A percentile compares a stretch with the other conserved stretches of the same genome.
These are phyloP conservation scores for Kernera saxatilis DNA, from an alignment of 345 rosid genomes.

Conservation along the genomic window DNA sequence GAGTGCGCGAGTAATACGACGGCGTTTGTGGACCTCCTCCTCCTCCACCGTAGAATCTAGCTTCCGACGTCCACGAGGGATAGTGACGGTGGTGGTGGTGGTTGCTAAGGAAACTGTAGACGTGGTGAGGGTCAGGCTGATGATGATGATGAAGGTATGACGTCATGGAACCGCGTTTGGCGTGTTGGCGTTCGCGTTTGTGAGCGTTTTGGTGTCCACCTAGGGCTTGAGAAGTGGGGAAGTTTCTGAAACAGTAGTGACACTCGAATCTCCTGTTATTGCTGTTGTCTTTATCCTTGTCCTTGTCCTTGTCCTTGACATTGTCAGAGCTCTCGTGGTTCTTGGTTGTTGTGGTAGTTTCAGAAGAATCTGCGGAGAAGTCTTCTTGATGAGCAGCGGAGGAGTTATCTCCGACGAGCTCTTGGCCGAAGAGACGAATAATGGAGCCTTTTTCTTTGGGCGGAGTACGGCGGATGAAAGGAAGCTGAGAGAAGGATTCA, in stretches of 20 bases:
- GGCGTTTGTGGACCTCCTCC: conserved; percentile 23
- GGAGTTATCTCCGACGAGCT: conserved; percentile 40
- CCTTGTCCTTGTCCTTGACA: conserved; percentile 38
- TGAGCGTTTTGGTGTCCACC: conserved; percentile 99
- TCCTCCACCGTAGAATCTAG: conserved; percentile 56
- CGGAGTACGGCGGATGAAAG: conserved; percentile 67
- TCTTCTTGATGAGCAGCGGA: conserved; percentile 6
- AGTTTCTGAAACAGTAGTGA: conserved; percentile 91
- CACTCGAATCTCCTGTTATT: conserved; percentile 72
- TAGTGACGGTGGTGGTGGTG: conserved; percentile 38
- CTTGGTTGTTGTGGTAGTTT: conserved; percentile 2
- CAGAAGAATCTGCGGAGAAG: not conserved
- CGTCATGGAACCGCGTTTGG: conserved; percentile 72
- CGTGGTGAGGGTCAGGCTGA: conserved; percentile 47
- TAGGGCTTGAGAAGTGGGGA: conserved; percentile 97
- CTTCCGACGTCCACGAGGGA: conserved; percentile 37
- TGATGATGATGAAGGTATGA: conserved; percentile 47
- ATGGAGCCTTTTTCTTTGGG: conserved; percentile 43
- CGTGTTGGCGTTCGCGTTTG: conserved; percentile 95
- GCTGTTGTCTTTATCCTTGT: conserved; percentile 36
- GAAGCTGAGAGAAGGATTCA: conserved; percentile 49
- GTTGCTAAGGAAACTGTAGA: conserved; percentile 29
- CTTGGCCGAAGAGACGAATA: conserved; percentile 87
- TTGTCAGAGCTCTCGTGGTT: conserved; percentile 26
- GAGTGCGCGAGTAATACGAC: conserved; percentile 51